Conservation (phyloP, 2,329 filamentous ascomycete genomes). For the Ascochyta lentis region DNA sequence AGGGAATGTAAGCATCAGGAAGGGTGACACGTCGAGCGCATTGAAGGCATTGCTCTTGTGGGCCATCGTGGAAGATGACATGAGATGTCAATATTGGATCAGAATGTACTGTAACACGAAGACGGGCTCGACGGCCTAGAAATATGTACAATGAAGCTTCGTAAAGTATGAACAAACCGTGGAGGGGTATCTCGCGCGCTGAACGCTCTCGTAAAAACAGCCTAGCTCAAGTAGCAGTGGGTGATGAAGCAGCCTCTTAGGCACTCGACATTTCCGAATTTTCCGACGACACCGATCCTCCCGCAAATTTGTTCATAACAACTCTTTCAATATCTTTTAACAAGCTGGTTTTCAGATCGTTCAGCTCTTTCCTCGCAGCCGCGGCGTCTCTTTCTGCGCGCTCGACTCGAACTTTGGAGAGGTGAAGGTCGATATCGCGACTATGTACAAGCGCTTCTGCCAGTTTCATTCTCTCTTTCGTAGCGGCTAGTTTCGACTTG, state of each 20-base stretch:
- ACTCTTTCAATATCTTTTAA: constrained; percentile 11
- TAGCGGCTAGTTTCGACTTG: constrained; percentile 17
- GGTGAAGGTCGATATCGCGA: constrained; percentile 14
- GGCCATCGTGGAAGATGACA: background rate
- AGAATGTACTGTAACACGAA: background rate
- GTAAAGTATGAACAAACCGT: constrained; percentile 6
- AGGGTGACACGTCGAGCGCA: no score
- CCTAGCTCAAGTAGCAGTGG: background rate
- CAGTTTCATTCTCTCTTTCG: constrained; percentile 19
- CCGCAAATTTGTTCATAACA: constrained; percentile 17
- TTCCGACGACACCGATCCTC: constrained; percentile 9
- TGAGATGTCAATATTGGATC: background rate
- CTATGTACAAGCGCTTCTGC: constrained; percentile 21
- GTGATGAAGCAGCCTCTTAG: background rate
- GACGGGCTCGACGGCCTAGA: background rate
- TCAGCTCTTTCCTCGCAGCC: constrained; percentile 17
- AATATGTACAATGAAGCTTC: constrained; percentile 12
- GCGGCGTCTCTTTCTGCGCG: constrained; percentile 18
- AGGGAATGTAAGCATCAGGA: no score
- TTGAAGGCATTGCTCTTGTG: background rate
- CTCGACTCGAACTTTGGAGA: constrained; percentile 14
- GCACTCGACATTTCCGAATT: constrained; percentile 8
- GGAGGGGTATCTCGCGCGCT: constrained; percentile 18
- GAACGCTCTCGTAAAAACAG: constrained; percentile 16
- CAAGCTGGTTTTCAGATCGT: constrained; percentile 10